A percentile compares a stretch with the other conserved stretches of the same genome.
Evolutionary conservation across 2,329 filamentous ascomycete species (phyloP).

Genomic region (Pseudogymnoascus sp.): DNA sequence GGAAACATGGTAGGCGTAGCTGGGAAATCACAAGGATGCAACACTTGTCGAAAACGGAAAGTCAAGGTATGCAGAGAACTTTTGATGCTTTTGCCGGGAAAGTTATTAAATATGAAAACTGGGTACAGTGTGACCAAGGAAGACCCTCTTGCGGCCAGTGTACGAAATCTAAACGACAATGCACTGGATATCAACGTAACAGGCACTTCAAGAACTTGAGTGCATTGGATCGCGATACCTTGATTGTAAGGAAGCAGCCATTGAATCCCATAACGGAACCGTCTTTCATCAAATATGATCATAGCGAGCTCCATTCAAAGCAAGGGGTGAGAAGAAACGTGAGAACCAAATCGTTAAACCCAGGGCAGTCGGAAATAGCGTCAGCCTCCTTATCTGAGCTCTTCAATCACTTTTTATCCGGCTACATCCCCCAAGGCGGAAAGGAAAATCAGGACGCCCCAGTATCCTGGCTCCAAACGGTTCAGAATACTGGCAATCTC

Average conservation of each 20-base stretch:
- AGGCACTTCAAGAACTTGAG: conserved; percentile 15
- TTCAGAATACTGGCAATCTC: conserved; percentile 11
- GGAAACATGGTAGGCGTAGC: conserved; percentile 12
- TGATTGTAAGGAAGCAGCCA: conserved; percentile 12
- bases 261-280: conserved; percentile 12
- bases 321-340: conserved; percentile 11
- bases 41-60: conserved; percentile 12
- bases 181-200: conserved; percentile 14
- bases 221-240: conserved; percentile 12
- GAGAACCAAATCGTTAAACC: conserved; percentile 10
- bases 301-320: conserved; percentile 12
- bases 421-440: conserved; percentile 12
- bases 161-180: conserved; percentile 12
- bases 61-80: conserved; percentile 12
- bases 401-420: conserved; percentile 10
- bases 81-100: conserved; percentile 11
- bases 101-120: conserved; percentile 9
- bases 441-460: conserved; percentile 9
- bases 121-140: conserved; percentile 12
- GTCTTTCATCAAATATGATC: conserved; percentile 11
- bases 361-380: background rate
- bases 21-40: conserved; percentile 12
- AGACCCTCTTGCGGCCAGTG: conserved; percentile 13
- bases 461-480: conserved; percentile 14
- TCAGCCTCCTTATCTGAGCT: conserved; percentile 12